A percentile compares a stretch with the other conserved stretches of the same genome.
Evolutionary conservation across 2,329 filamentous ascomycete genomes (phyloP).

Genomic region (Emydomyces testavorans): DNA sequence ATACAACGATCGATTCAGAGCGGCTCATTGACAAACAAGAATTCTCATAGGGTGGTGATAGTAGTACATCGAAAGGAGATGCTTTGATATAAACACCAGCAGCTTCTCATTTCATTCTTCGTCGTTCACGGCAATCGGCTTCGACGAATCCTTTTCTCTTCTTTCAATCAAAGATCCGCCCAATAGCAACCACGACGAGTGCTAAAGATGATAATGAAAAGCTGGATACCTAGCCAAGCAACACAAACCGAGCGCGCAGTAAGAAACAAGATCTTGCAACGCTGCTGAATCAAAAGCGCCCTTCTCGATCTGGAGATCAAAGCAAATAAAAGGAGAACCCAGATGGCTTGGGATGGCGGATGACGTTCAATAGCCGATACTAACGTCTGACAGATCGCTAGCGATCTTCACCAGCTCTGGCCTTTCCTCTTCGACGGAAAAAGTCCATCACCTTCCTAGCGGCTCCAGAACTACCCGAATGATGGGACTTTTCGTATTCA

Average conservation of each 20-base stretch:
- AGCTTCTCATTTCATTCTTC: neutral
- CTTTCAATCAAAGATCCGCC: too few relatives aligned
- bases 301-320: too few relatives aligned
- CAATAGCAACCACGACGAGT: too few relatives aligned
- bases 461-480: conserved; percentile 73
- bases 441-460: conserved; percentile 97
- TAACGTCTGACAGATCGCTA: conserved; percentile 15
- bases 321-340: neutral
- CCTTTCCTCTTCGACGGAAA: conserved; percentile 77
- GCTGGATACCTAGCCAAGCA: too few relatives aligned
- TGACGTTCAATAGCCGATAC: neutral
- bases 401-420: conserved; percentile 43
- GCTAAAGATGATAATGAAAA: too few relatives aligned
- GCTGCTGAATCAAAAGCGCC: too few relatives aligned
- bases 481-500: conserved; percentile 47
- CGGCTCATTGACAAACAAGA: conserved; percentile 2
- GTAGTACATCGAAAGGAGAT: neutral
- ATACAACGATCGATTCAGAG: conserved; percentile 9
- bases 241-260: too few relatives aligned
- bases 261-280: too few relatives aligned
- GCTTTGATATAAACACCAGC: neutral
- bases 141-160: too few relatives aligned
- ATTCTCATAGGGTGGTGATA: neutral
- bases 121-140: neutral
- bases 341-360: neutral